Evolutionary conservation across 345 rosid genomes (phyloP).

Genomic region (Lenwebbia sp.): DNA sequence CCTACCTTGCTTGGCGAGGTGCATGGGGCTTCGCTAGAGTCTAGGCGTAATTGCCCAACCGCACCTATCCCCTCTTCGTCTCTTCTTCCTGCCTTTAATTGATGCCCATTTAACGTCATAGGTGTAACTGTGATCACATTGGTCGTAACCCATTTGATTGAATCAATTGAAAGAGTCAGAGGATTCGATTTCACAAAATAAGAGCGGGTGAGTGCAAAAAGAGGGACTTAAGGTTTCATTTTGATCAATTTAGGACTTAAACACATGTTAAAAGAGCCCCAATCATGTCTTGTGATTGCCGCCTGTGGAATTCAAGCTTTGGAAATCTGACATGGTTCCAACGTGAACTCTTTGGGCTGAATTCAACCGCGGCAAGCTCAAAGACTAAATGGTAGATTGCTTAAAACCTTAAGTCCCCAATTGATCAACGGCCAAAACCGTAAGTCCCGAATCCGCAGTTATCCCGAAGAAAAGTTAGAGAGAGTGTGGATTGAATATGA

Average conservation of each 20-base stretch:
- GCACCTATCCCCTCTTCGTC: too few species aligned
- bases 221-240: too few species aligned
- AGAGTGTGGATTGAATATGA: not conserved
- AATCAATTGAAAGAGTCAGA: not conserved
- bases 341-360: not conserved
- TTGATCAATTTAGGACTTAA: too few species aligned
- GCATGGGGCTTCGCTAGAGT: too few species aligned
- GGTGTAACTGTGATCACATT: not conserved
- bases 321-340: not conserved
- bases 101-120: too few species aligned
- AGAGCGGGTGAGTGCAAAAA: not conserved
- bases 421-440: not conserved
- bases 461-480: not conserved
- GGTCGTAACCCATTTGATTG: not conserved
- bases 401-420: not conserved
- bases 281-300: not conserved
- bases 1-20: too few species aligned
- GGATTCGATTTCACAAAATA: not conserved
- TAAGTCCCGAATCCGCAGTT: not conserved
- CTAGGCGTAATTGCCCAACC: too few species aligned
- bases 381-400: not conserved
- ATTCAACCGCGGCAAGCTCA: not conserved
- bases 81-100: not conserved
- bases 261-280: not conserved
- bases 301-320: not conserved